Evolutionary conservation across 768 basidiomycete species (phyloP).

Genomic region (Suillus subluteus): DNA sequence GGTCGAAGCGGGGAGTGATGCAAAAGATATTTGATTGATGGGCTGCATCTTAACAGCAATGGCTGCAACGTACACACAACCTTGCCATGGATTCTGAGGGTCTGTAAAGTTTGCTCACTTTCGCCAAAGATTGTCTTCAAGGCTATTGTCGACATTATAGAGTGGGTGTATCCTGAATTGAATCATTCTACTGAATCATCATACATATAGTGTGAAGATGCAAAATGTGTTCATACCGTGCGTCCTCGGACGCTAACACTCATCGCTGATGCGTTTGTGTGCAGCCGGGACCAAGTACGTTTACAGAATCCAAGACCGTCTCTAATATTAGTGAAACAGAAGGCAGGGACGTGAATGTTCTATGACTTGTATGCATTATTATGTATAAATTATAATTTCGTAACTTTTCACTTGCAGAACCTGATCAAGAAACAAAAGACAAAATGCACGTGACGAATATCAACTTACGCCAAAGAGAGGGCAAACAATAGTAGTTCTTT

Average conservation of each 20-base stretch:
- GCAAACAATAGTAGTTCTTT: constrained; percentile 32
- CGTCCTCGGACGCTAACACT: constrained; percentile 31
- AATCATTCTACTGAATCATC: constrained; percentile 43
- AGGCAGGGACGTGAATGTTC: not conserved
- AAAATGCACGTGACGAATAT: constrained; percentile 41
- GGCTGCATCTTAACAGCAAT: constrained; percentile 72
- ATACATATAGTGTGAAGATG: constrained; percentile 39
- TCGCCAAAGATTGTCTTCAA: constrained; percentile 64
- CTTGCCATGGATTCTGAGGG: not conserved
- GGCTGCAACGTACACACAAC: constrained; percentile 66
- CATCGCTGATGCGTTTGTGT: not conserved
- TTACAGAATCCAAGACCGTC: constrained; percentile 26
- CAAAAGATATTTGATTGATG: constrained; percentile 63
- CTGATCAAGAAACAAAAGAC: constrained; percentile 4
- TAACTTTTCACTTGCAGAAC: not conserved
- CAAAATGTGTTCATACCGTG: constrained; percentile 62
- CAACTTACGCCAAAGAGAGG: constrained; percentile 58
- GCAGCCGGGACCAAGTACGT: constrained; percentile 29
- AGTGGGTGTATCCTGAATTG: constrained; percentile 64
- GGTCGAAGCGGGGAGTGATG: constrained; percentile 59
- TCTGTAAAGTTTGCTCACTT: constrained; percentile 8
- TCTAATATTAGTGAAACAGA: constrained; percentile 20
- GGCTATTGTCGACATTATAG: constrained; percentile 60
- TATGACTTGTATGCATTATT: too few relatives aligned
- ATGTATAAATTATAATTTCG: not conserved